These are phyloP conservation scores for Penicillium ucsense DNA, from an alignment of 495 filamentous ascomycete species.

Conservation along the genomic window DNA sequence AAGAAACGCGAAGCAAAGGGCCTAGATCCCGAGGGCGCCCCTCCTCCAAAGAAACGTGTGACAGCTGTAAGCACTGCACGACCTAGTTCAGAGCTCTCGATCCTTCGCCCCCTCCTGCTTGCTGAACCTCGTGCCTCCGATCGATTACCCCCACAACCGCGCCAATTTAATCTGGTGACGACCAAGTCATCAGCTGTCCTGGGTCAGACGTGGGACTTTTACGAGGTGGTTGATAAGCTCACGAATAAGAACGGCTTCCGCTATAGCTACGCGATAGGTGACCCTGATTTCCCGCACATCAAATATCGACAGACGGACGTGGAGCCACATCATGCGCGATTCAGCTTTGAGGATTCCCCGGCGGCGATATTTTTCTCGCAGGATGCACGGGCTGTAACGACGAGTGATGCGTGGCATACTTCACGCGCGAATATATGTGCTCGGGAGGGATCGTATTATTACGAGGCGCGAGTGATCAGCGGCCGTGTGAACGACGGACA, in stretches of 20 bases:
- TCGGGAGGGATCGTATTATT: conserved; percentile 87
- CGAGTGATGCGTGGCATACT: conserved; percentile 37
- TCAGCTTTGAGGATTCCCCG: conserved; percentile 88
- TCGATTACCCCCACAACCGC: conserved; percentile 28
- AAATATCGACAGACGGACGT: conserved; percentile 85
- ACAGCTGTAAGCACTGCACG: conserved; percentile 22
- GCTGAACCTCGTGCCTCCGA: conserved; percentile 32
- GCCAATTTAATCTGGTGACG: conserved; percentile 31
- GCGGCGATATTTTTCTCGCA: conserved; percentile 46
- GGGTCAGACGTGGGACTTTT: conserved; percentile 34
- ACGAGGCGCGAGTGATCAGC: conserved; percentile 80
- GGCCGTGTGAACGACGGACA: conserved; percentile 40
- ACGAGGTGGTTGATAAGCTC: conserved; percentile 50
- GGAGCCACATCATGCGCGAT: conserved; percentile 65
- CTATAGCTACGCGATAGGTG: conserved; percentile 85
- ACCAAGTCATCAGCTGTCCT: conserved; percentile 25
- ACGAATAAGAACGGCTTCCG: conserved; percentile 86
- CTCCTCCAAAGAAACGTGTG: conserved; percentile 28
- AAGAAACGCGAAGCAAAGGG: conserved; percentile 74
- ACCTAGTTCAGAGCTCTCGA: conserved; percentile 23
- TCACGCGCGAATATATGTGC: conserved; percentile 78
- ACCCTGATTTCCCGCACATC: conserved; percentile 73
- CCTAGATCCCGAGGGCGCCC: conserved; percentile 29
- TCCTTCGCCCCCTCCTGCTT: conserved; percentile 22
- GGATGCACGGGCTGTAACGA: conserved; percentile 34